Base-by-base conservation (phyloP, 257 asterid species). In the Petunia axillaris region DNA sequence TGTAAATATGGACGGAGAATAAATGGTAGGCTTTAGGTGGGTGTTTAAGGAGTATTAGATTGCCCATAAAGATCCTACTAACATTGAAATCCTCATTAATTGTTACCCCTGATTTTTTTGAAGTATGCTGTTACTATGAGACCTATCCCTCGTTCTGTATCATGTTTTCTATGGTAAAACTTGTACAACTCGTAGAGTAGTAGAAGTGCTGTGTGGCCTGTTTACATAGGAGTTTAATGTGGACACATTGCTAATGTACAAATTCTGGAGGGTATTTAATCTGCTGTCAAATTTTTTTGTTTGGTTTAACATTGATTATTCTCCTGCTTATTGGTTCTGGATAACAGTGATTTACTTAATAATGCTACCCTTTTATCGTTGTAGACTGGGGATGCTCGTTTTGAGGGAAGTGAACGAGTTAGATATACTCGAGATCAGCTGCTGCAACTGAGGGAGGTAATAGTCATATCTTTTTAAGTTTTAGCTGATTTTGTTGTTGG, bases 361-460 rank as follows among this genome's bases (percentile, higher is more conserved):
- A n/a, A 46, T 41, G 59, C 40, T 63, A 37, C 44, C 5, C 14
- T 63, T 46, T 16, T 78, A 36, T 63, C 40, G 36, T 83, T 37
- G 77, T 83, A 96, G 98, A 85, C 93, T 81, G 97, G 96, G 63
- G 98, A 92, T 78, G 88, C 97, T 64, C 89, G 91, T 48, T 89
- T 90, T 81, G 98, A 92, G 76, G 93, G 93, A 50, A 91, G 76
- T 57, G 99, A 90, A 77, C 87, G 93, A 50, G 84, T 91, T 80
- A 87, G 88, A 57, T 96, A 91, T 84, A 82, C 92, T 79, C 88
- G 92, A 83, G 98, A 96, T 75, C 89, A 80, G 86, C 91, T 96
- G 76, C 85, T 94, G 84, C 94, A 85, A 88, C 87, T 94, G 64
- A 90, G 93, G 85, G 97, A 91, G 99, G 99, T 96, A 86, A 86